Evolutionary conservation across 805 yeast genomes (phyloP), one percentile per base, ranked within the genome.

Genomic region (Candida dendrica): DNA sequence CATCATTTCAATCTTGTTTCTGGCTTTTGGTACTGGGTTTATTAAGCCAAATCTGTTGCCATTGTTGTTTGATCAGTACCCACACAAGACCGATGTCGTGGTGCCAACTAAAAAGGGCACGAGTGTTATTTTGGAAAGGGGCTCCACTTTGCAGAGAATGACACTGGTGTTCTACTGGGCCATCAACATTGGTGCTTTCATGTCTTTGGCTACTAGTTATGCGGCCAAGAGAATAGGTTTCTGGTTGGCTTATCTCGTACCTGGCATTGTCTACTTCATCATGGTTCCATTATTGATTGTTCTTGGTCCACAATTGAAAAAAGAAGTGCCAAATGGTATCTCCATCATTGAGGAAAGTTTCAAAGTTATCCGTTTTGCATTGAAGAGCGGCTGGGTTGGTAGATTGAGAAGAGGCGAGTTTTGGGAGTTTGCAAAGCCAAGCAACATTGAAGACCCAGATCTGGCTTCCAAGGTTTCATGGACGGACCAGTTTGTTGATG

Each of bases 21-120:
- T 85, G 52, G 91, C 91, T 50, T 51, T 82, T 33, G 91, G 88
- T 34, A 81, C 93, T 27, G 93, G 93, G 55, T 82, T 88, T 51
- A 85, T 85, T 58, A 85, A 85, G 60, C 71, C 89, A 34, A 84
- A 84, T 53, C 47, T 56, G 69, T 78, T 84, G 26, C 76, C 88
- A 5, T 69, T 85, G 58, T 78, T 85, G 58, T 90, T 88, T 61
- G 86, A 81, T 53, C 87, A 81, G 63, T 79, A 75, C 56, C 79
- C 81, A 36, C 74, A 77, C 57, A 66, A 74, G 43, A 70, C 73
- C 50, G 82, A 79, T 47, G 76, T 72, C 39, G 75, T 85, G 42
- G 73, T 70, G 58, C 30, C 30, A 27, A 65, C 73, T 43, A 72
- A 74, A 49, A 56, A 68, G 22, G 95, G 95, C 43, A 80, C 79